These are phyloP conservation scores for Rhexocercosporidium sp. DNA, from an alignment of 2,329 filamentous ascomycete genomes.

Conservation along the genomic window DNA sequence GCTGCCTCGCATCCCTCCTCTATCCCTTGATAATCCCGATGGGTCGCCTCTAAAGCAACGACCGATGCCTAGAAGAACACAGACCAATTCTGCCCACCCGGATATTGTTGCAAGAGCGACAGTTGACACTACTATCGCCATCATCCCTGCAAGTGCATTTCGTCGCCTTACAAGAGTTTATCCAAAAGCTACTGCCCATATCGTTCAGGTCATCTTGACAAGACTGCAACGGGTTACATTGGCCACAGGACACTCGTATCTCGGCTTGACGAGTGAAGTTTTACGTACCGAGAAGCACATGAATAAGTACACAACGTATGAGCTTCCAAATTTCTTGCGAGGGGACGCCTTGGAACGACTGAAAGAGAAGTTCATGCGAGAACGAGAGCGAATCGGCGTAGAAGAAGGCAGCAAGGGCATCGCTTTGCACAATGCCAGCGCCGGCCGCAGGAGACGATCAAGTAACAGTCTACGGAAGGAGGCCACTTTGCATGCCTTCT, in stretches of 20 bases:
- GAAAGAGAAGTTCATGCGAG: constrained; percentile 90
- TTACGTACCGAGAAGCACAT: constrained; percentile 91
- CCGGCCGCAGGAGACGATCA: constrained; percentile 70
- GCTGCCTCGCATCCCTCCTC: constrained; percentile 71
- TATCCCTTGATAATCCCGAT: constrained; percentile 66
- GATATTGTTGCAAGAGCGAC: constrained; percentile 97
- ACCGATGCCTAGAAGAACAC: constrained; percentile 49
- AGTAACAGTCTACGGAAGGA: constrained; percentile 80
- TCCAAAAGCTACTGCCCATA: constrained; percentile 94
- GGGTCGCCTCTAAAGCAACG: constrained; percentile 33
- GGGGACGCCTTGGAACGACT: constrained; percentile 82
- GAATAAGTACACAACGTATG: constrained; percentile 89
- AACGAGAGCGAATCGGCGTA: constrained; percentile 79
- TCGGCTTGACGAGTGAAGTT: constrained; percentile 90
- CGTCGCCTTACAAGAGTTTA: constrained; percentile 90
- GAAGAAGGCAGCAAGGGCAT: constrained; percentile 92
- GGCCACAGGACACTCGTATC: constrained; percentile 91
- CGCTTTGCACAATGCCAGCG: constrained; percentile 82
- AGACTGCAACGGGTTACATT: constrained; percentile 93
- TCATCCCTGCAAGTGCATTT: constrained; percentile 96
- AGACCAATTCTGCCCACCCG: constrained; percentile 83
- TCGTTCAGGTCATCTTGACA: constrained; percentile 96
- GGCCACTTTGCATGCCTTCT: constrained; percentile 69
- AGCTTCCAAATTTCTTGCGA: constrained; percentile 87
- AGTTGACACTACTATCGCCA: constrained; percentile 95